Percentiles rank a stretch among this genome's conserved stretches.
Evolutionary conservation across 495 filamentous ascomycete species (phyloP).

Genomic region (Cercophora scortea): DNA sequence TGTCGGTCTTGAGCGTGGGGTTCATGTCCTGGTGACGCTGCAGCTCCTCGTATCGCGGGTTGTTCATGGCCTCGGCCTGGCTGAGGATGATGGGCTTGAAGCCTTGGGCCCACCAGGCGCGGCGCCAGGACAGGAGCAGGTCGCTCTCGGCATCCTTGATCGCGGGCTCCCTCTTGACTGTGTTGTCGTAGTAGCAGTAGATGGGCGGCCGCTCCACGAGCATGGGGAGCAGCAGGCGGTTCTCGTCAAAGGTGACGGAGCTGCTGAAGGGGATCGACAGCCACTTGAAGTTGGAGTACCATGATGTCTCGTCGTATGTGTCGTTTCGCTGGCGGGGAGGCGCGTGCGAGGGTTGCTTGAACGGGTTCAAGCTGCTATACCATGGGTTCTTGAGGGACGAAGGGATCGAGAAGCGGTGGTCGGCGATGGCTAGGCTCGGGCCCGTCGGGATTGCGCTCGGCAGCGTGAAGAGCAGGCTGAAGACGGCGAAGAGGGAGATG

Average conservation of each 20-base stretch:
- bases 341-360: conserved; percentile 63
- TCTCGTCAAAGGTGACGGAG: conserved; percentile 75
- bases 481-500: conserved; percentile 35
- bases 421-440: conserved; percentile 27
- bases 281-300: conserved; percentile 88
- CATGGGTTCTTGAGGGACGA: conserved; percentile 37
- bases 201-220: conserved; percentile 64
- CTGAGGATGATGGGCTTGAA: conserved; percentile 81
- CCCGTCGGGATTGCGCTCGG: conserved; percentile 32
- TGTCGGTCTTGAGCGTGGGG: conserved; percentile 55
- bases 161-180: conserved; percentile 50
- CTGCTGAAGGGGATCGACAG: conserved; percentile 76
- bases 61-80: conserved; percentile 75
- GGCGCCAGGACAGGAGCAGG: conserved; percentile 77
- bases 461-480: conserved; percentile 41
- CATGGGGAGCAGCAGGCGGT: conserved; percentile 78
- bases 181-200: conserved; percentile 85
- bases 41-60: conserved; percentile 65
- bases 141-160: conserved; percentile 64
- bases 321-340: conserved; percentile 69
- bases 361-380: conserved; percentile 44
- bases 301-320: conserved; percentile 67
- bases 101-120: conserved; percentile 90
- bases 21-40: conserved; percentile 46
- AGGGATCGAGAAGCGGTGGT: conserved; percentile 35